Conservation (phyloP, 2,329 filamentous ascomycete species). For the Diplodia scrobiculata region DNA sequence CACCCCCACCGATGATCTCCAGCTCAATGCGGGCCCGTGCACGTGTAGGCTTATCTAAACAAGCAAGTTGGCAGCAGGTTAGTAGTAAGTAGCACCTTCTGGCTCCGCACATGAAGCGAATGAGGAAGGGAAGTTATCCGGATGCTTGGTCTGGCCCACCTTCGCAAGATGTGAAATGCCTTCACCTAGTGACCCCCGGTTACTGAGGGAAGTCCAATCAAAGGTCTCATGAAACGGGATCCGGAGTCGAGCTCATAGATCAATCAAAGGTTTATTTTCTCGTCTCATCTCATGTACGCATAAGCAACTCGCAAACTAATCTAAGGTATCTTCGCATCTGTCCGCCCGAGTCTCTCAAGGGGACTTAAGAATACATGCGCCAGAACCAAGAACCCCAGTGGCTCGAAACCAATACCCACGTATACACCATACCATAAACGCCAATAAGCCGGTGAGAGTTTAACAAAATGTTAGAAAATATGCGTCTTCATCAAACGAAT, state of each 20-base stretch:
- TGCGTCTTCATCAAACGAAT: too few relatives aligned
- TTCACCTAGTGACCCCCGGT: background rate
- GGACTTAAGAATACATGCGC: background rate
- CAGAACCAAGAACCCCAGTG: background rate
- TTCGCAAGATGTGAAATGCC: background rate
- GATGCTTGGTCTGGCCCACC: background rate
- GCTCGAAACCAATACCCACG: background rate
- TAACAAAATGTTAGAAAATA: background rate
- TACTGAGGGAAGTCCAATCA: background rate
- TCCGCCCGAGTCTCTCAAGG: background rate
- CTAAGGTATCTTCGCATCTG: conserved; percentile 20
- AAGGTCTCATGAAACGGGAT: background rate
- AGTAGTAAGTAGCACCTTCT: too few relatives aligned
- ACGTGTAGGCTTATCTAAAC: background rate
- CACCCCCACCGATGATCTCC: background rate
- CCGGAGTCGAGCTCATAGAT: background rate
- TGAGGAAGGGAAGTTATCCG: background rate
- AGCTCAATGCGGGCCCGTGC: background rate
- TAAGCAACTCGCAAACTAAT: background rate
- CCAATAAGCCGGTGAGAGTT: background rate
- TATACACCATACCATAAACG: conserved; percentile 6
- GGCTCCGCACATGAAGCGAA: background rate
- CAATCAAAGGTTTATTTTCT: background rate
- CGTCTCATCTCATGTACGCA: background rate
- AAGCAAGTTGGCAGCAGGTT: background rate